Base-by-base conservation (phyloP, 352 stramenopile genomes). In the Globisporangium cystogenes region DNA sequence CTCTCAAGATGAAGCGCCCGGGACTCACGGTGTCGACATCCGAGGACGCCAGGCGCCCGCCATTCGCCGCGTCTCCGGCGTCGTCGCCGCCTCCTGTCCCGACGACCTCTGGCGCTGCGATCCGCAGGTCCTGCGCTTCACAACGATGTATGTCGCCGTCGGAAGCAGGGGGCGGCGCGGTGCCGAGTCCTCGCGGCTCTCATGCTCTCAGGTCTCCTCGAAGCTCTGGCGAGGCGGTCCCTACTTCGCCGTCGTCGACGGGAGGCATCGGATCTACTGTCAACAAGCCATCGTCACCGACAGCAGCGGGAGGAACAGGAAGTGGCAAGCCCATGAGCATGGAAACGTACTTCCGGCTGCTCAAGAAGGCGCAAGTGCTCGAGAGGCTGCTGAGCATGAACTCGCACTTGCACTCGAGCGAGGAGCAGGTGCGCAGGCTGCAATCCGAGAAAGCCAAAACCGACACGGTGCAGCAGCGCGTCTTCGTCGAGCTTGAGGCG, bases 321-420 rank as follows among this genome's bases (percentile, higher is more conserved):
- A n/a, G n/a, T n/a, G 21, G 31, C 20, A 37, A 29, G 20, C 55
- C 27, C 24, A 86, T 86, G 61, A 75, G 45, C 33, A 53, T 65
- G n/a, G 74, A 80, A 39, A 68, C 68, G 31, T 88, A 88, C 60
- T 86, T 86, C 29, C 71, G 77, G 1, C 59, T 88, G 11, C 66
- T 88, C 10, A 88, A 86, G 51, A 88, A 86, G 41, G 74, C 70
- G 0, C 68, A 88, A 59, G 67, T 88, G 14, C 59, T 88, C 7
- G 73, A 86, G 18, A 71, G 84, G 12, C 42, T 88, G 0, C 53
- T 83, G 8, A 53, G 64, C 16, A 57, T 85, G 47, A 81, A 64
- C 48, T 68, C 67, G 0, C 50, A 76, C 36, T 47, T 74, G 40
- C 61, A 63, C 21, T 55, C 70, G 26, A 72, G 74, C 23, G 64